Percentiles rank a stretch among this genome's conserved stretches.
These are phyloP conservation scores for Penicillium sp. DNA, from an alignment of 2,329 filamentous ascomycete species.

Conservation along the genomic window DNA sequence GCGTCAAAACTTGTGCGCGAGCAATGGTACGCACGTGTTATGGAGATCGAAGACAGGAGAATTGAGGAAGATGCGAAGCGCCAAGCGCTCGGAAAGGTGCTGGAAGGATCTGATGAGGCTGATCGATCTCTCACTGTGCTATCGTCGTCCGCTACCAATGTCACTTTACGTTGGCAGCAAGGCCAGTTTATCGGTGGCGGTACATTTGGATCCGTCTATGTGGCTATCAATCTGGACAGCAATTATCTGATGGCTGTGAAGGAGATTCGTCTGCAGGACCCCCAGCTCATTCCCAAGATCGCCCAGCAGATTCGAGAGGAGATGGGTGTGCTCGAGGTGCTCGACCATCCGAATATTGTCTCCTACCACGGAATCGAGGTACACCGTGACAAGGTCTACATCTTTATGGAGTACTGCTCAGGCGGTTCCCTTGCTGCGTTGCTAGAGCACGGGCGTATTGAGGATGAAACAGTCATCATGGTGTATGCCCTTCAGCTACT, in stretches of 20 bases:
- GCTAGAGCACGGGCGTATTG: slow-evolving; percentile 91
- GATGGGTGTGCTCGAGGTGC: slow-evolving; percentile 90
- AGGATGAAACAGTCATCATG: slow-evolving; percentile 96
- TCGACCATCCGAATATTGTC: slow-evolving; percentile 96
- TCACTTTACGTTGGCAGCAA: slow-evolving; percentile 96
- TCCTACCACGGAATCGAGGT: slow-evolving; percentile 98
- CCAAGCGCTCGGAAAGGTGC: slow-evolving; percentile 80
- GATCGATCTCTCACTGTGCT: slow-evolving; percentile 92
- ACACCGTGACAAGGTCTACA: slow-evolving; percentile 98
- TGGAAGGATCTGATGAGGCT: slow-evolving; percentile 93
- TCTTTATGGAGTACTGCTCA: slow-evolving; percentile 99
- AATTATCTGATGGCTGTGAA: slow-evolving; percentile 98
- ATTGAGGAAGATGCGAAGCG: slow-evolving; percentile 78
- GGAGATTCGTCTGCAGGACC: slow-evolving; percentile 94
- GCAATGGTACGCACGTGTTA: slow-evolving; percentile 69
- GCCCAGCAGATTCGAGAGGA: slow-evolving; percentile 93
- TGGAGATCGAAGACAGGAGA: slow-evolving; percentile 71
- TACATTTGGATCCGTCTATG: slow-evolving; percentile 96
- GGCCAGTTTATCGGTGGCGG: slow-evolving; percentile 97
- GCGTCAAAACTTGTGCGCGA: slow-evolving; percentile 70
- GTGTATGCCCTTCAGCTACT: slow-evolving; percentile 92
- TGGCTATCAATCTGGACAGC: slow-evolving; percentile 93
- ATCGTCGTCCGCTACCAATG: slow-evolving; percentile 89
- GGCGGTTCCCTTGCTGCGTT: slow-evolving; percentile 86
- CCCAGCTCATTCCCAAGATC: slow-evolving; percentile 90